Conservation (phyloP, 352 stramenopile species). For the Halophytophthora batemanensis region DNA sequence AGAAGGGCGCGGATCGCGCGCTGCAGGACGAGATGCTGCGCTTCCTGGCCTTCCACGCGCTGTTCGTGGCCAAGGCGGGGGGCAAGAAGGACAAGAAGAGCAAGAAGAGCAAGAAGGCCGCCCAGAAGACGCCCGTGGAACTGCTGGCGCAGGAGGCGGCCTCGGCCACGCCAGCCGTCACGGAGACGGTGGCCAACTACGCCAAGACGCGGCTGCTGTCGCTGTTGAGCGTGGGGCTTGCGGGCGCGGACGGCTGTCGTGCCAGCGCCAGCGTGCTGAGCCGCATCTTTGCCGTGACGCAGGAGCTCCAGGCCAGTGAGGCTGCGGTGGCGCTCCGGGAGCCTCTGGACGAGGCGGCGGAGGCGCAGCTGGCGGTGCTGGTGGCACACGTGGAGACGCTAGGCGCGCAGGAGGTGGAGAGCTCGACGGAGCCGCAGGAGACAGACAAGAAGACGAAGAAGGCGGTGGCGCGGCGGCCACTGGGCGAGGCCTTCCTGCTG, state of each 20-base stretch:
- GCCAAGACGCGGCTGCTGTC: constrained; percentile 67
- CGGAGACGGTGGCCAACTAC: constrained; percentile 37
- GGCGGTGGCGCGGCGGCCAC: constrained; percentile 24
- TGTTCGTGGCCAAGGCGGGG: constrained; percentile 42
- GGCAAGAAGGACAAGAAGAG: constrained; percentile 38
- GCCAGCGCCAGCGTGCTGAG: constrained; percentile 39
- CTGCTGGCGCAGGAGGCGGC: constrained; percentile 21
- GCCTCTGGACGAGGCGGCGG: constrained; percentile 35
- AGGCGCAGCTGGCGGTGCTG: constrained; percentile 15
- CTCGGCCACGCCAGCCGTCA: constrained; percentile 41
- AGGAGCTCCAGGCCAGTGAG: constrained; percentile 32
- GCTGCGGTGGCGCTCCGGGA: constrained; percentile 29
- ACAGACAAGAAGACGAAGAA: constrained; percentile 25
- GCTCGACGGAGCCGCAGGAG: constrained; percentile 31
- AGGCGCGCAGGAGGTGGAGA: constrained; percentile 25
- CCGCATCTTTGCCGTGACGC: constrained; percentile 39
- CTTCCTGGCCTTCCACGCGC: constrained; percentile 72
- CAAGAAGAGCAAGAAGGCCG: constrained; percentile 27
- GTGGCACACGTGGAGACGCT: constrained; percentile 33
- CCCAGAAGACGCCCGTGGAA: constrained; percentile 11
- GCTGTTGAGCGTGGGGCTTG: constrained; percentile 54
- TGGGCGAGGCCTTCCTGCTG: constrained; percentile 62
- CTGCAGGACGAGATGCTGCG: constrained; percentile 44
- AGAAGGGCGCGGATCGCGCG: constrained; percentile 10
- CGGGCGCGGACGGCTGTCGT: constrained; percentile 25